These are phyloP conservation scores for Allomyces arbusculus DNA, from an alignment of 192 early-diverging fungal genomes.

Conservation along the genomic window DNA sequence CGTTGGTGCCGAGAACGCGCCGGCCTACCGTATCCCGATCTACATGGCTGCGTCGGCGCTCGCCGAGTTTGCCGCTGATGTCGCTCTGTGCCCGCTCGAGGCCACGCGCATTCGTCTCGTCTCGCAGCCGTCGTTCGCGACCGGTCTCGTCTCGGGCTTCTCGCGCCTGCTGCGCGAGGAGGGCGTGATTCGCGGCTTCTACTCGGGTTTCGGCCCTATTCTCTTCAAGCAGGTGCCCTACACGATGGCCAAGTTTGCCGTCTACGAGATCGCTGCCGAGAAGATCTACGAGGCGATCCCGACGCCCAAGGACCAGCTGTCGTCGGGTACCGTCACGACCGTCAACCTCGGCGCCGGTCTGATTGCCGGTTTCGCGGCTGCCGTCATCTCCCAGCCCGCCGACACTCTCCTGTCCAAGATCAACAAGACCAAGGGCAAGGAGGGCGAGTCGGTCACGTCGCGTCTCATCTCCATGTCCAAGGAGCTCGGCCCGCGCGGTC, in stretches of 20 bases:
- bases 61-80: conserved; percentile 59
- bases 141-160: conserved; percentile 38
- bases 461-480: conserved; percentile 25
- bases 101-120: conserved; percentile 54
- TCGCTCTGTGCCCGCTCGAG: conserved; percentile 50
- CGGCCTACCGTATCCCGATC: conserved; percentile 36
- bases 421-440: conserved; percentile 44
- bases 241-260: conserved; percentile 61
- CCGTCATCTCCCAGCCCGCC: conserved; percentile 44
- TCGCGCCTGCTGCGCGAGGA: conserved; percentile 36
- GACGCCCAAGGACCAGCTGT: conserved; percentile 22
- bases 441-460: conserved; percentile 30
- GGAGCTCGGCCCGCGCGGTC: conserved; percentile 31
- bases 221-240: conserved; percentile 60
- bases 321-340: conserved; percentile 17
- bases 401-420: conserved; percentile 52
- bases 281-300: conserved; percentile 18
- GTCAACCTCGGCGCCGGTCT: conserved; percentile 35
- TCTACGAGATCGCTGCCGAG: conserved; percentile 33
- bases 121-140: conserved; percentile 43
- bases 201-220: conserved; percentile 58
- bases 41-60: conserved; percentile 41
- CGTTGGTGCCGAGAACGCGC: conserved; percentile 30
- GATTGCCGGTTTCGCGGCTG: conserved; percentile 44
- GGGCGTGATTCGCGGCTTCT: conserved; percentile 43